These are phyloP conservation scores for Aspergillus baeticus DNA, from an alignment of 495 filamentous ascomycete species.

Conservation along the genomic window DNA sequence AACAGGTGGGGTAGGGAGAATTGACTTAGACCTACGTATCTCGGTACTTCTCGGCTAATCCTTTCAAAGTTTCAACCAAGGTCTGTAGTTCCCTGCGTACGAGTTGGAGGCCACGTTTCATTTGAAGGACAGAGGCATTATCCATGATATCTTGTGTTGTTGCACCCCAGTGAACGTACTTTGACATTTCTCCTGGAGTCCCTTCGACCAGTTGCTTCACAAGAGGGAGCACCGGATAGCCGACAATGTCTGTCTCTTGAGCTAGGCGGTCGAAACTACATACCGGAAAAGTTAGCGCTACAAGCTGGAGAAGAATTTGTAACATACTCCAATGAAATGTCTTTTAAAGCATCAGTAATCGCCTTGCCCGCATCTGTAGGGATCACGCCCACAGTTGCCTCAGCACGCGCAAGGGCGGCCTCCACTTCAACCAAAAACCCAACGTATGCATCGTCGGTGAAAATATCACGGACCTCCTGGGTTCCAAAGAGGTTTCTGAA, in stretches of 20 bases:
- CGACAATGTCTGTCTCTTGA: slow-evolving; percentile 51
- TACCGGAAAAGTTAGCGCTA: neutral
- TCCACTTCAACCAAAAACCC: slow-evolving; percentile 46
- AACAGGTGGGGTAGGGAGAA: neutral
- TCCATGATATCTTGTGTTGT: slow-evolving; percentile 58
- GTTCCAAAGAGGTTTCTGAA: slow-evolving; percentile 50
- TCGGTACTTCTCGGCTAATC: slow-evolving; percentile 37
- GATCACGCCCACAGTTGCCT: slow-evolving; percentile 43
- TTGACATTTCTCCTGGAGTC: slow-evolving; percentile 40
- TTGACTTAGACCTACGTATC: slow-evolving; percentile 25
- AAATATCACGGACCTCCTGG: slow-evolving; percentile 48
- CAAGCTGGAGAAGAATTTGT: neutral
- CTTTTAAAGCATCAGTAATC: slow-evolving; percentile 34
- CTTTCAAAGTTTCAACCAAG: slow-evolving; percentile 32
- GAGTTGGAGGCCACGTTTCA: slow-evolving; percentile 42
- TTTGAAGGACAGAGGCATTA: slow-evolving; percentile 47
- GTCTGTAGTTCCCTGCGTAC: slow-evolving; percentile 36
- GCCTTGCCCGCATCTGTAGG: slow-evolving; percentile 36
- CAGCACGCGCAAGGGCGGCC: slow-evolving; percentile 45
- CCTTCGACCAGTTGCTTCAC: slow-evolving; percentile 41
- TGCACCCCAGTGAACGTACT: slow-evolving; percentile 55
- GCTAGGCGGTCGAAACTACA: slow-evolving; percentile 33
- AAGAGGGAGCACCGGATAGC: slow-evolving; percentile 51
- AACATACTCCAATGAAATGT: slow-evolving; percentile 27
- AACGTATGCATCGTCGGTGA: slow-evolving; percentile 49